Evolutionary conservation across 345 rosid genomes (phyloP).

Genomic region (Pelargonium nanum): DNA sequence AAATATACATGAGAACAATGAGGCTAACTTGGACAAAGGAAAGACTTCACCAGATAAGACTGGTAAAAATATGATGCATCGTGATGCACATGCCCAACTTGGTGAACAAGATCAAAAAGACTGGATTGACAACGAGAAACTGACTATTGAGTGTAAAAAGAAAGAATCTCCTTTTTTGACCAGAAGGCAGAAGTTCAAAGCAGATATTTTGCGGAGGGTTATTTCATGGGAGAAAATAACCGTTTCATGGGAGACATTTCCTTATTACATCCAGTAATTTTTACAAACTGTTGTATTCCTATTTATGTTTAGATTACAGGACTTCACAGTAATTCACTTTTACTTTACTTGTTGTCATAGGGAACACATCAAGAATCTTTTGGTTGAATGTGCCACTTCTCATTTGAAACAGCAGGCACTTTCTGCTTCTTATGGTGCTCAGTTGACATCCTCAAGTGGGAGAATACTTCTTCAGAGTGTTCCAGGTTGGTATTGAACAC

Average conservation of each 20-base stretch:
- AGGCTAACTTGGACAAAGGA: conserved; percentile 29
- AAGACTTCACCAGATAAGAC: conserved; percentile 25
- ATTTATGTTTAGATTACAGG: conserved; percentile 5
- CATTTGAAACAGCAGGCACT: conserved; percentile 63
- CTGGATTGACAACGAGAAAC: conserved; percentile 78
- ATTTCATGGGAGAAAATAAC: conserved; percentile 87
- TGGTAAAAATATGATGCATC: conserved; percentile 21
- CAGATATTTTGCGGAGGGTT: conserved; percentile 63
- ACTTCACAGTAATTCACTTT: conserved; percentile 9
- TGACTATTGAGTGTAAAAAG: conserved; percentile 60
- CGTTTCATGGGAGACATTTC: conserved; percentile 90
- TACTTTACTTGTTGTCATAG: conserved; percentile 26
- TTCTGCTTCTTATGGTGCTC: conserved; percentile 54
- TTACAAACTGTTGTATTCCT: conserved; percentile 11
- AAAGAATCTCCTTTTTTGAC: conserved; percentile 65
- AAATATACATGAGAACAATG: conserved; percentile 38
- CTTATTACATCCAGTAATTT: conserved; percentile 77
- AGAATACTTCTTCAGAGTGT: conserved; percentile 83
- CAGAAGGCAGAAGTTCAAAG: conserved; percentile 69
- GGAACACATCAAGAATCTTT: conserved; percentile 55
- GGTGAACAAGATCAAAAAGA: conserved; percentile 92
- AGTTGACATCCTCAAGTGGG: conserved; percentile 74
- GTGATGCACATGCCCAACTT: conserved; percentile 62
- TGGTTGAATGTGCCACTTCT: conserved; percentile 83
- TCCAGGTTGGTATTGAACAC: conserved; percentile 49